These are phyloP conservation scores for Ricinus communis DNA, from an alignment of 345 rosid species.

Conservation along the genomic window DNA sequence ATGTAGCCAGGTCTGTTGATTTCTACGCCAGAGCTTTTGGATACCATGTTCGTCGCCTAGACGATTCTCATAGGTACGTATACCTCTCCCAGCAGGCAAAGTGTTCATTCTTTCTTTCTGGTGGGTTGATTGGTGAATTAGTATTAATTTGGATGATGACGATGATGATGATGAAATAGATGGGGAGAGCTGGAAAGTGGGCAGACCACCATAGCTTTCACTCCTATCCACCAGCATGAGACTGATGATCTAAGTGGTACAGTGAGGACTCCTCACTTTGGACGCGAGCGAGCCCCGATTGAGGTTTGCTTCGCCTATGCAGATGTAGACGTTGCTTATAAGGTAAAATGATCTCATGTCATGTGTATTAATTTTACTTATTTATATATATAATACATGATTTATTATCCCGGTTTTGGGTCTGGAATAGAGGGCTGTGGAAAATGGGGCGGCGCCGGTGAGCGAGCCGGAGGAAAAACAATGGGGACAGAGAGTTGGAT, in stretches of 20 bases:
- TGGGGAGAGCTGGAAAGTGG: slow-evolving; percentile 94
- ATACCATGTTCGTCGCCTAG: slow-evolving; percentile 61
- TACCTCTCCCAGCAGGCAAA: too few relatives aligned
- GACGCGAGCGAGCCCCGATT: slow-evolving; percentile 43
- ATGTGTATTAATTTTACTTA: too few relatives aligned
- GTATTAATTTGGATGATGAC: too few relatives aligned
- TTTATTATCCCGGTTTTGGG: too few relatives aligned
- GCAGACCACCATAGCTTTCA: slow-evolving; percentile 79
- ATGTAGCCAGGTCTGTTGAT: slow-evolving; percentile 64
- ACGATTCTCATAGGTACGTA: slow-evolving; percentile 62
- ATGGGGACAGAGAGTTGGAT: slow-evolving; percentile 91
- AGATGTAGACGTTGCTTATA: slow-evolving; percentile 78
- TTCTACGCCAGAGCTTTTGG: slow-evolving; percentile 82
- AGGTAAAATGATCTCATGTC: slow-evolving; percentile 31
- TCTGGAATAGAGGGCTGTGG: slow-evolving; percentile 68
- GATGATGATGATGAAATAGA: too few relatives aligned
- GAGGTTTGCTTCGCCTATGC: slow-evolving; percentile 76
- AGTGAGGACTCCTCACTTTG: slow-evolving; percentile 41
- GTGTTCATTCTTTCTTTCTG: too few relatives aligned
- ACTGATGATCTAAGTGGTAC: slow-evolving; percentile 67
- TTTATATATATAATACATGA: too few relatives aligned
- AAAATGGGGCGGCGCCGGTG: slow-evolving; percentile 66
- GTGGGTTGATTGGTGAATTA: too few relatives aligned
- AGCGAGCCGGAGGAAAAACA: slow-evolving; percentile 73
- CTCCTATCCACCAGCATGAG: slow-evolving; percentile 76